Evolutionary conservation across 805 yeast genomes (phyloP), one percentile per base, ranked within the genome.

Genomic region (Metschnikowia matae): DNA sequence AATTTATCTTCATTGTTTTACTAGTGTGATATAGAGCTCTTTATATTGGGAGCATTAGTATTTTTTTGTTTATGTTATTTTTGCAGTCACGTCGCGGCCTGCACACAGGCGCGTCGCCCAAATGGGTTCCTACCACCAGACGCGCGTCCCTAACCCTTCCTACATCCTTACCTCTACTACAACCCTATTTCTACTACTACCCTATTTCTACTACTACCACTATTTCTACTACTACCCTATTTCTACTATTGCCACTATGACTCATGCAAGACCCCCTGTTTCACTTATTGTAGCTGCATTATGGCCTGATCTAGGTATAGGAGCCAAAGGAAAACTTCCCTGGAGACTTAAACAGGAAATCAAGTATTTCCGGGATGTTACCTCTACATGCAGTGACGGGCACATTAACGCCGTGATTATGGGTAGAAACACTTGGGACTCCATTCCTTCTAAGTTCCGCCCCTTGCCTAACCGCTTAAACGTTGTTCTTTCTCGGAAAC

Each of bases 351-450:
- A 82, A 49, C 76, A 84, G 46, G 99, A 94, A 65, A 88, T 94
- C 86, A 81, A 82, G 62, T 94, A 83, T 63, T 94, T 94, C 72
- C 78, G 80, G 54, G 80, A 81, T 51, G 84, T 89, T 14, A 94
- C 99, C 0, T 68, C 83, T 2, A 57, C 56, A 7, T 66, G 74
- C 26, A 49, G 54, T 2, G 64, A 63, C 3, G 66, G 62, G 70
- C 20, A 64, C 69, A 53, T 63, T 29, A 89, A 89, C 63, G 95
- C 88, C 0, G 98, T 94, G 13, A 77, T 94, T 3, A 94, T 94
- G 99, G 99, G 99, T 13, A 78, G 97, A 52, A 87, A 84, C 62
- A 92, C 98, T 1, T 94, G 97, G 96, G 94, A 90, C 32, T 87
- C 96, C 6, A 91, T 94, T 32, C 98, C 99, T 0, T 54, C 68